Conservation (phyloP, 495 filamentous ascomycete species). For the Beverwykella pulmonaria region DNA sequence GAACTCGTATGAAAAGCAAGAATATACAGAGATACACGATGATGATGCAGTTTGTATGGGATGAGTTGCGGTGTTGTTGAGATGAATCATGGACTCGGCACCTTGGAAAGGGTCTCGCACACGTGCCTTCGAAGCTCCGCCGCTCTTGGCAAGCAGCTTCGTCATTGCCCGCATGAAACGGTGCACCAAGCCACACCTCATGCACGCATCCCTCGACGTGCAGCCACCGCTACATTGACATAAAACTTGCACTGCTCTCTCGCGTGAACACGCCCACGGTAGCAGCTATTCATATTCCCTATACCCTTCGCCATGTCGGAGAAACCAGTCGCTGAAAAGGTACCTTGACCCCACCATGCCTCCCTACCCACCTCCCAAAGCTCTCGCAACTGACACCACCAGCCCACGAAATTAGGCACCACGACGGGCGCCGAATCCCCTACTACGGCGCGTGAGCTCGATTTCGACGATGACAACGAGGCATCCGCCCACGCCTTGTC, state of each 20-base stretch:
- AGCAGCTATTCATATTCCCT: background rate
- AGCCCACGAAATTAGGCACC: slow-evolving; percentile 24
- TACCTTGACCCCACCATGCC: background rate
- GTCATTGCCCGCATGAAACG: slow-evolving; percentile 16
- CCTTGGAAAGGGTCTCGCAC: background rate
- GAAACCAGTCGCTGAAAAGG: slow-evolving; percentile 22
- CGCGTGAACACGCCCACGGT: background rate
- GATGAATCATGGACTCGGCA: no score
- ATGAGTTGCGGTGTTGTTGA: no score
- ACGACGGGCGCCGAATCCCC: slow-evolving; percentile 67
- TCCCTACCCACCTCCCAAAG: background rate
- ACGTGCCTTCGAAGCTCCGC: background rate
- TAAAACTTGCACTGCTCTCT: background rate
- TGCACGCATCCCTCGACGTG: background rate
- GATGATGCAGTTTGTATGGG: no score
- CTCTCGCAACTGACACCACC: background rate
- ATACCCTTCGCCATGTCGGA: slow-evolving; percentile 17
- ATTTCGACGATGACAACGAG: slow-evolving; percentile 87
- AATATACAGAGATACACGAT: no score
- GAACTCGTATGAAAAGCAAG: no score
- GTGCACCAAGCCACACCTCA: slow-evolving; percentile 3
- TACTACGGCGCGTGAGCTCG: slow-evolving; percentile 77
- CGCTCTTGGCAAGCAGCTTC: slow-evolving; percentile 9
- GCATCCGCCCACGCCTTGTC: slow-evolving; percentile 45
- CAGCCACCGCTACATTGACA: background rate